Evolutionary conservation across 2,329 filamentous ascomycete species (phyloP).

Genomic region (Botrytis fabae): DNA sequence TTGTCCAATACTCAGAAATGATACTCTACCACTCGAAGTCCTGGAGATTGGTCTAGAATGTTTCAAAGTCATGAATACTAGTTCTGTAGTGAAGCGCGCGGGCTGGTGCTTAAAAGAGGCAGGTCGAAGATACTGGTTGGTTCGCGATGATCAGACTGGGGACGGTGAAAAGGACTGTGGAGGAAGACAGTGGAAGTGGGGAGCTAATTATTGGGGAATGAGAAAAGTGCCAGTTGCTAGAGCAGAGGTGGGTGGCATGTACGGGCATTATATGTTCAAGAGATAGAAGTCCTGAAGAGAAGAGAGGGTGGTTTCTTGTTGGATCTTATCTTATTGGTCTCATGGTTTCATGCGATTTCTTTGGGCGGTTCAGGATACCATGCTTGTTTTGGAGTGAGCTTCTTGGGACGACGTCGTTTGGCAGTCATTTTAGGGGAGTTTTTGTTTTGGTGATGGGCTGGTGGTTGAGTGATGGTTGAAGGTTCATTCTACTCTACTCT

Average conservation of each 20-base stretch:
- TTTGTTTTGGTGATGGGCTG: not conserved
- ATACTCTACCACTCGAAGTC: slow-evolving; percentile 70
- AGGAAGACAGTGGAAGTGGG: slow-evolving; percentile 75
- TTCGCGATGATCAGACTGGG: slow-evolving; percentile 45
- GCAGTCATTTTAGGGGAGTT: not conserved
- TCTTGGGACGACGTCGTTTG: not conserved
- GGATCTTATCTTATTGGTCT: not conserved
- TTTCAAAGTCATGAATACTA: slow-evolving; percentile 62
- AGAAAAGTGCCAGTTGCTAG: slow-evolving; percentile 61
- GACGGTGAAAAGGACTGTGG: slow-evolving; percentile 52
- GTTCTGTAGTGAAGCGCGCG: slow-evolving; percentile 38
- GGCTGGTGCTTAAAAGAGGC: slow-evolving; percentile 75
- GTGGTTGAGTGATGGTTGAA: not conserved
- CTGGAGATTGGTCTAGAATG: slow-evolving; percentile 72
- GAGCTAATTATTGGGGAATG: slow-evolving; percentile 82
- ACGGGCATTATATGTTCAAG: slow-evolving; percentile 61
- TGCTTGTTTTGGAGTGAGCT: not conserved
- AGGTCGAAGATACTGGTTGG: slow-evolving; percentile 64
- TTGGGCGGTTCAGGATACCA: not conserved
- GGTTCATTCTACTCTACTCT: slow-evolving; percentile 8
- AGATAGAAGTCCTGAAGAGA: slow-evolving; percentile 22
- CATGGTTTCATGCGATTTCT: not conserved
- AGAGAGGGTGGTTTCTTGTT: not conserved
- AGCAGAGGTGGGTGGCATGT: slow-evolving; percentile 58
- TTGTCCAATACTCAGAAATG: slow-evolving; percentile 57